Evolutionary conservation across 2,329 filamentous ascomycete species (phyloP), one percentile per base, ranked within the genome.

Genomic region (Fusarium armeniacum): DNA sequence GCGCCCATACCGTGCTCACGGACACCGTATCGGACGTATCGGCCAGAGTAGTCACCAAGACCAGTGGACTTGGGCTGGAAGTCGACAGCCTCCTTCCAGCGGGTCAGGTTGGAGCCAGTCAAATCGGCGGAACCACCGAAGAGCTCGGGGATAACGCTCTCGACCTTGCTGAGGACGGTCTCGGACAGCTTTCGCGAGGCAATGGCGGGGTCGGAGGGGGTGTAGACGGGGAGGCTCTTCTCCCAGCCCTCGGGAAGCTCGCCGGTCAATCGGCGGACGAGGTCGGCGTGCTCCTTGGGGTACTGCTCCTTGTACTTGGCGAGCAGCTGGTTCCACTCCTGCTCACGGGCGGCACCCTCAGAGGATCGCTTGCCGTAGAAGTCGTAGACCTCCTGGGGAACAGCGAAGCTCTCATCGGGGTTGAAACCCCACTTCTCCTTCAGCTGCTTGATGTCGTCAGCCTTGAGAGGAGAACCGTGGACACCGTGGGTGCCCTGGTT

Each of bases 51-150:
- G 83, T 95, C 90, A 79, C 96, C 96, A 76, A 99, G 92, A 70
- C 92, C 91, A 71, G 89, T 91, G 77, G 88, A 86, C 64, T 93
- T 93, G 71, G 94, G 93, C 87, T 99, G 96, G 91, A 99, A 98
- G 87, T 99, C 96, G 73, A 95, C 89, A 60, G 96, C 95, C 58
- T 90, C 88, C 92, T 98, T 99, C 94, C 94, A 98, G 81, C 94
- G 91, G 75, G 96, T 99, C 86, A 98, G 91, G 89, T 99, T 99
- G 80, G 96, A 98, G 79, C 93, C 93, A 80, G 96, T 99, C 87
- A 99, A 83, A 87, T 99, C 96, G 76, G 96, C 96, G 72, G 96
- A 99, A 77, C 96, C 96, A 81, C 95, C 97, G 67, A 99, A 83
- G 62, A 99, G 90, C 84, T 98, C 96, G 73, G 96, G 96, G 58